Conservation (phyloP, 208 protist species). For the Trypanosomatidae sp. region DNA sequence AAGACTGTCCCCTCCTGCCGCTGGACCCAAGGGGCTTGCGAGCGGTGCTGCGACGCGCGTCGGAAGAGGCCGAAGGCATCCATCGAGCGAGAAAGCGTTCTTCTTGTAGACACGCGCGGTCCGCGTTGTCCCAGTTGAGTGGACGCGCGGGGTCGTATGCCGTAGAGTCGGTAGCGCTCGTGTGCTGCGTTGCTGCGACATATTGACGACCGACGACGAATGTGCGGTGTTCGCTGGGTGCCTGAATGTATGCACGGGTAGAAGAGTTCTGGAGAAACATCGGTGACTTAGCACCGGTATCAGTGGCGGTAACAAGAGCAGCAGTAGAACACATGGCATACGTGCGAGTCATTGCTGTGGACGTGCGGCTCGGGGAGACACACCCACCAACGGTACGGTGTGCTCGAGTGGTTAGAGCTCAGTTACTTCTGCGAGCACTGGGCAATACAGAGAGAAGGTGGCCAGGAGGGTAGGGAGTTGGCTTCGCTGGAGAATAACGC, state of each 20-base stretch:
- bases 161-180: slow-evolving; percentile 5
- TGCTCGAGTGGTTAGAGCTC: neutral
- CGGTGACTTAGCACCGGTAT: neutral
- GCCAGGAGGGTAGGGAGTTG: neutral
- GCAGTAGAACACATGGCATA: neutral
- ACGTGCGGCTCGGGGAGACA: neutral
- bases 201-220: neutral
- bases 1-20: neutral
- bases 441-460: neutral
- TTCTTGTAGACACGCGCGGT: slow-evolving; percentile 2
- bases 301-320: neutral
- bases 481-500: neutral
- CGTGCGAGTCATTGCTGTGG: neutral
- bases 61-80: slow-evolving; percentile 4
- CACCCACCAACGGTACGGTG: neutral
- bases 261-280: neutral
- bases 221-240: neutral
- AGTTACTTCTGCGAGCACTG: neutral
- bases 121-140: neutral
- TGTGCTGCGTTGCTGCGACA: slow-evolving; percentile 7
- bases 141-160: neutral
- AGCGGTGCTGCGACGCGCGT: slow-evolving; percentile 3
- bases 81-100: slow-evolving; percentile 20
- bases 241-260: neutral
- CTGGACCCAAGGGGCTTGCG: neutral